Base-by-base conservation (phyloP, 768 basidiomycete species). In the Tylopilus balloui region DNA sequence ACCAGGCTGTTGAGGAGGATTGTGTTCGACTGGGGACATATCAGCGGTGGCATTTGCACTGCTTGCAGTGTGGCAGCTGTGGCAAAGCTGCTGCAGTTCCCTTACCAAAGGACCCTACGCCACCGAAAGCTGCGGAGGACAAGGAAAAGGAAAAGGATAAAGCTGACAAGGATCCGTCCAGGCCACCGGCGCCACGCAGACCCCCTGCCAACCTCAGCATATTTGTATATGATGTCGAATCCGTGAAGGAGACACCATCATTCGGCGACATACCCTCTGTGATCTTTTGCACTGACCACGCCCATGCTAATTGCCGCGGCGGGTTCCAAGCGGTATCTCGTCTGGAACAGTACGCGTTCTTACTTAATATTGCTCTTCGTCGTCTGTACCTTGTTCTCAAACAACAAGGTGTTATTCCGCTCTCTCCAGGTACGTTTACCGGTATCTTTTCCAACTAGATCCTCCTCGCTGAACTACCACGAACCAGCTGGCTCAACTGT, bases 261-360 rank as follows among this genome's bases (percentile, higher is more conserved):
- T 87, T 86, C 69, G 86, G 86, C 47, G 79, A 81, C 51, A 79
- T 87, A 21, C 88, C 88, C 19, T 81, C 77, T 25, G 71, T 80
- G 42, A 81, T 92, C 54, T 78, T 83, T 51, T 98, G 95, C 67
- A 77, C 75, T 6, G 83, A 86, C 13, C 93, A 95, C 65, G 82
- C 78, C 8, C 82, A 84, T 62, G 59, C 70, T 23, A 78, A 77
- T 14, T 89, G 86, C 60, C 74, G 80, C 48, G 62, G 69, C 20
- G 92, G 94, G 11, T 97, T 98, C 69, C 88, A 90, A 62, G 78
- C 89, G 15, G 96, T 96, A 14, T 92, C 94, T 52, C 77, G 95
- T 48, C 71, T 99, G 55, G 96, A 99, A 73, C 96, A 99, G 65
- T 99, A 96, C 67, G 91, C 96, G 2, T 99, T 94, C 75, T 71